Evolutionary conservation across 208 protist species (phyloP).

Genomic region (Herpetomonas samuelpessoai): DNA sequence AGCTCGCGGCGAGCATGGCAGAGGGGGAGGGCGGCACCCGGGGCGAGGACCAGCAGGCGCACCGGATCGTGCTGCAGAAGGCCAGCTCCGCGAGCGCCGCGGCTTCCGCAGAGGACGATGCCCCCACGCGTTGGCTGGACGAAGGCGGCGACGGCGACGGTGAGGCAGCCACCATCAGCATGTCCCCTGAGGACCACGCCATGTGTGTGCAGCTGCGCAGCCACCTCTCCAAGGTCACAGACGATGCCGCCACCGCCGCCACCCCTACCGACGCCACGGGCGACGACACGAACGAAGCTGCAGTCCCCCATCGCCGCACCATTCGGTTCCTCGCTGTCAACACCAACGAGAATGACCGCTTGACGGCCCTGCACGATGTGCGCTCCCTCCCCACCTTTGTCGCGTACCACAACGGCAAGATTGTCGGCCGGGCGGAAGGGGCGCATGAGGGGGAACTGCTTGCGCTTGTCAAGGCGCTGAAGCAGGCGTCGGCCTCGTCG

Average conservation of each 20-base stretch:
- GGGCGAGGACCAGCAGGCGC: no score
- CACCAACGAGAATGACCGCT: conserved; percentile 57
- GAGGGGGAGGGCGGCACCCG: not conserved
- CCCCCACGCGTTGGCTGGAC: not conserved
- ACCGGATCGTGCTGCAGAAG: not conserved
- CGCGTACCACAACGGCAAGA: conserved; percentile 62
- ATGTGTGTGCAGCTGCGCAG: not conserved
- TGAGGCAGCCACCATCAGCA: not conserved
- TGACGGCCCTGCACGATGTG: conserved; percentile 83
- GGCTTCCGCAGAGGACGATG: no score
- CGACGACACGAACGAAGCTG: conserved; percentile 17
- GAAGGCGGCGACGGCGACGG: not conserved
- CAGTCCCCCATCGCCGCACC: conserved; percentile 5
- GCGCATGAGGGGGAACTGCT: conserved; percentile 54
- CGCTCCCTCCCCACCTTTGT: conserved; percentile 87
- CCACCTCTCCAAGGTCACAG: not conserved
- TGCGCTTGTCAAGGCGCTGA: conserved; percentile 28
- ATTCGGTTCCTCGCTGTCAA: conserved; percentile 71
- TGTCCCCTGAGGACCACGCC: not conserved
- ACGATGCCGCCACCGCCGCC: no score
- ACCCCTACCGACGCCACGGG: conserved; percentile 15
- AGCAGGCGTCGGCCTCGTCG: not conserved
- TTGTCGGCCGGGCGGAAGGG: conserved; percentile 71
- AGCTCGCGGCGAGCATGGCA: conserved; percentile 2
- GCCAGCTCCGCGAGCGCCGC: not conserved